Evolutionary conservation across 805 yeast species (phyloP).

Genomic region (Starmera amethionina): DNA sequence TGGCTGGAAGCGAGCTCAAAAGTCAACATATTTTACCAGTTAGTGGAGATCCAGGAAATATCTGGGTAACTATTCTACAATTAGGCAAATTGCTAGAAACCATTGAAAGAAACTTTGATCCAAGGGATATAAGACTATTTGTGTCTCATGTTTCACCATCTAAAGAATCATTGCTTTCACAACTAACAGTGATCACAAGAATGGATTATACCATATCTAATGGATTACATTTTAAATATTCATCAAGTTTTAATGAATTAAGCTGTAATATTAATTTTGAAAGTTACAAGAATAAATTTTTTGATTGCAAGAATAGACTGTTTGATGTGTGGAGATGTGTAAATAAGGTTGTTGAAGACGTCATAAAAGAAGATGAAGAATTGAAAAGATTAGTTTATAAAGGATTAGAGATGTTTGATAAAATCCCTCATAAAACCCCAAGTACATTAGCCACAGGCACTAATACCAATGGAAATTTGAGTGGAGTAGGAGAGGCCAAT

Average conservation of each 20-base stretch:
- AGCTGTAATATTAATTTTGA: conserved; percentile 56
- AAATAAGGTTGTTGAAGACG: conserved; percentile 37
- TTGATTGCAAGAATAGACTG: conserved; percentile 49
- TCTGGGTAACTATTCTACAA: conserved; percentile 63
- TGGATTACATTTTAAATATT: conserved; percentile 61
- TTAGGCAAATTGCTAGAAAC: conserved; percentile 55
- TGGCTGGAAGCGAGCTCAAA: neutral
- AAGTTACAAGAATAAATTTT: conserved; percentile 51
- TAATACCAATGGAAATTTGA: too few relatives aligned
- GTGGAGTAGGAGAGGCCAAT: too few relatives aligned
- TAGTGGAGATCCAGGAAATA: conserved; percentile 52
- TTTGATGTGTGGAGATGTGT: conserved; percentile 57
- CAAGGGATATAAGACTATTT: conserved; percentile 46
- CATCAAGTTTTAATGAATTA: conserved; percentile 59
- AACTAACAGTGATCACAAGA: conserved; percentile 52
- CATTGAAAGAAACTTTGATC: conserved; percentile 28
- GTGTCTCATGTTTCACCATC: conserved; percentile 64
- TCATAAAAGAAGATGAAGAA: conserved; percentile 30
- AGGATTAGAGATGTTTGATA: conserved; percentile 53
- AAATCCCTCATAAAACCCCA: conserved; percentile 30
- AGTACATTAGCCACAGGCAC: too few relatives aligned
- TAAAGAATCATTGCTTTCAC: conserved; percentile 59
- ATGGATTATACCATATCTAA: conserved; percentile 70
- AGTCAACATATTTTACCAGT: conserved; percentile 36
- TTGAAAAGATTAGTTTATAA: conserved; percentile 38